Evolutionary conservation across 345 rosid genomes (phyloP).

Genomic region (Boechera divaricarpa): DNA sequence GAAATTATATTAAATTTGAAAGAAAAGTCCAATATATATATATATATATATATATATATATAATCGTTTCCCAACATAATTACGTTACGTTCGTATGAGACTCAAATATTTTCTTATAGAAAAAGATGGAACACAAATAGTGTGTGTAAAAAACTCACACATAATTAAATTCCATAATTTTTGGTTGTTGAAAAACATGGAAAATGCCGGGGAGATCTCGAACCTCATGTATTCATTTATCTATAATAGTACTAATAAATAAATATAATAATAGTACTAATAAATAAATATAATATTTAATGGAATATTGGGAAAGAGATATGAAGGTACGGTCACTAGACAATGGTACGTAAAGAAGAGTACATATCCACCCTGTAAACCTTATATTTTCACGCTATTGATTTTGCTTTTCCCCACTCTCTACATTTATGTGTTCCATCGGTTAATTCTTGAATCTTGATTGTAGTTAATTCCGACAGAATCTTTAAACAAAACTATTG

Average conservation of each 20-base stretch:
- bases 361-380: constrained; percentile 10
- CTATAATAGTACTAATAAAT: not conserved
- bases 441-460: constrained; percentile 25
- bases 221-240: not conserved
- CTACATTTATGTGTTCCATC: constrained; percentile 28
- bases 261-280: not conserved
- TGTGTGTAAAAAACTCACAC: constrained; percentile 34
- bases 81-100: not conserved
- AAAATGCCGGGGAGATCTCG: constrained; percentile 13
- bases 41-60: too few relatives aligned
- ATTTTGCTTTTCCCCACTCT: not conserved
- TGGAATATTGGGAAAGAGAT: constrained; percentile 35
- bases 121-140: constrained; percentile 28
- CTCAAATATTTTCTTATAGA: not conserved
- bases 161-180: not conserved
- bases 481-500: constrained; percentile 21
- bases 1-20: not conserved
- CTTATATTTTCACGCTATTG: constrained; percentile 14
- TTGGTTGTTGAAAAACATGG: constrained; percentile 36
- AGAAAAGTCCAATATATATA: too few relatives aligned
- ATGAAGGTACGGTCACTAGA: constrained; percentile 22
- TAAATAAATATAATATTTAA: not conserved
- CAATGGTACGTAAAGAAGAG: constrained; percentile 38
- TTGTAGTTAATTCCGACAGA: constrained; percentile 10
- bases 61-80: too few relatives aligned